Evolutionary conservation across 257 asterid species (phyloP), one percentile per base, ranked within the genome.

Genomic region (Nicotiana knightiana): DNA sequence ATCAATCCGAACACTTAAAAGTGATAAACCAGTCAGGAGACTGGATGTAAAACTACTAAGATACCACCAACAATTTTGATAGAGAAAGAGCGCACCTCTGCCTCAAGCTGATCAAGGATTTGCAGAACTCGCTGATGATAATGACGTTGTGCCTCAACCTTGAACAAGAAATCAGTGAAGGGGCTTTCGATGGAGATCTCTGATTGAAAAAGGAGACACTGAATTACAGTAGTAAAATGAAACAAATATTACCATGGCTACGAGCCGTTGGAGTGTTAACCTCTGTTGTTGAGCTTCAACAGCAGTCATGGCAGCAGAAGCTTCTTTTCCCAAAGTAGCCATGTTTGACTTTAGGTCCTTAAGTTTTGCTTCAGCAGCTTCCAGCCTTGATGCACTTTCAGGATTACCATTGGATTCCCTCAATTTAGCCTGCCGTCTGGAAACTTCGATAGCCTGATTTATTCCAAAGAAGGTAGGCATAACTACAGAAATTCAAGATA

Each of bases 71-170:
- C 35, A 67, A 61, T 43, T 28, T 39, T 13, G n/a, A 35, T 35
- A 64, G 30, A 24, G 57, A 37, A 61, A 30, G 65, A 79, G 35
- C 85, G 63, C 86, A 93, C 97, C 93, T 93, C 93, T 15, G 84
- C 89, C 77, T 92, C 95, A 53, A 92, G 95, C 86, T 89, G 92
- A 87, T 90, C 89, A n/a, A 93, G 95, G 81, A 93, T 88, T 82
- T 88, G 86, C 13, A 91, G 85, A 59, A 91, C 90, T 39, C 82
- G 90, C 71, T 83, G 90, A 84, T 92, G 97, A 87, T 93, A 90
- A 81, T 81, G 81, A 79, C 87, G 87, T 84, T 93, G 97, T 5
- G 91, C 93, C 86, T 92, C 97, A 67, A 91, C 95, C 97, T 91
- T 87, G 26, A 63, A 79, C 15, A 51, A 51, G 70, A 77, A 9